These are phyloP conservation scores for Krasilnikovozyma curviuscula DNA, from an alignment of 768 basidiomycete genomes.

Conservation along the genomic window DNA sequence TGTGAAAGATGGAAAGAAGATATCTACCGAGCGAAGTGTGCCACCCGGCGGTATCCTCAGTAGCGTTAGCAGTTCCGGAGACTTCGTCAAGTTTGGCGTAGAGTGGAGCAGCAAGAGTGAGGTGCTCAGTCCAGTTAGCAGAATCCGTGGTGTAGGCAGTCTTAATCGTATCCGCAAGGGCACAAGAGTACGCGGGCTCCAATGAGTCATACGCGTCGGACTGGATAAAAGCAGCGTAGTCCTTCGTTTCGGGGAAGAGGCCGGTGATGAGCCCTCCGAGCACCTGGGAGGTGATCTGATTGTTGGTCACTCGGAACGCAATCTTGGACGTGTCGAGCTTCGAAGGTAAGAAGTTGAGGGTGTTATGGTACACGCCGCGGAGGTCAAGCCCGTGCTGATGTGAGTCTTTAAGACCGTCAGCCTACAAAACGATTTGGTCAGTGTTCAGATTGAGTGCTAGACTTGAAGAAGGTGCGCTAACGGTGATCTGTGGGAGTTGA, in stretches of 20 bases:
- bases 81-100: constrained; percentile 15
- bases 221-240: constrained; percentile 14
- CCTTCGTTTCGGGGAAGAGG: constrained; percentile 13
- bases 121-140: constrained; percentile 14
- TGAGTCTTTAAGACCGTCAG: constrained; percentile 13
- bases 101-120: constrained; percentile 5
- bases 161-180: constrained; percentile 8
- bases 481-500: constrained; percentile 17
- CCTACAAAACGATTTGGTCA: constrained; percentile 4
- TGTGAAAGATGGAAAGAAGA: too few species aligned
- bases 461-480: constrained; percentile 5
- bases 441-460: not conserved
- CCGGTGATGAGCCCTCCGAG: constrained; percentile 15
- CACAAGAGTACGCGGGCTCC: constrained; percentile 14
- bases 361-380: constrained; percentile 15
- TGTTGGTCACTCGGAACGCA: constrained; percentile 17
- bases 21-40: constrained; percentile 14
- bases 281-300: constrained; percentile 8
- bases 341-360: constrained; percentile 16
- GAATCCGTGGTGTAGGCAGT: constrained; percentile 1
- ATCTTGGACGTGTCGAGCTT: constrained; percentile 13
- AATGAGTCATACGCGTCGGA: constrained; percentile 16
- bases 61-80: constrained; percentile 16
- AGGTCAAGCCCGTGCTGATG: constrained; percentile 16
- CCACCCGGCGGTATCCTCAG: constrained; percentile 18